phyloP scores from a whole-genome alignment of 495 filamentous ascomycete genomes.

The Cudoniella acicularis region DNA sequence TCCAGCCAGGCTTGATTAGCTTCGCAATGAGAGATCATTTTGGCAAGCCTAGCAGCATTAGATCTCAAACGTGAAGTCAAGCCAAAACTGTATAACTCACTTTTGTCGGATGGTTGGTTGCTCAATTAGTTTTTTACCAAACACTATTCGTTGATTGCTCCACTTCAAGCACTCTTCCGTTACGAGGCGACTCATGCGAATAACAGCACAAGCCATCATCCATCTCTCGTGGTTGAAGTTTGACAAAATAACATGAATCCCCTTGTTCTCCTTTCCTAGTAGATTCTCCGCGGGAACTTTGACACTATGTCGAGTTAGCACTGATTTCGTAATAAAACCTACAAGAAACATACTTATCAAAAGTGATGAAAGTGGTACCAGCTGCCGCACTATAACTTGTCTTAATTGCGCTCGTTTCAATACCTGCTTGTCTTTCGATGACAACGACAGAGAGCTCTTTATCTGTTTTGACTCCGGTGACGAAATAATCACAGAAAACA shows the following conservation, averaged over 20 bases:
- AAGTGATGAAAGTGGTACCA: slow-evolving; percentile 77
- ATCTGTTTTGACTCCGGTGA: slow-evolving; percentile 74
- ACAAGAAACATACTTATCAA: slow-evolving; percentile 42
- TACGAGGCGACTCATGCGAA: slow-evolving; percentile 61
- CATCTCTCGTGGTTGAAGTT: slow-evolving; percentile 84
- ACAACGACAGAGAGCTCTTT: slow-evolving; percentile 80
- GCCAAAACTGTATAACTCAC: slow-evolving; percentile 16
- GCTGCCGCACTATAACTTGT: slow-evolving; percentile 79
- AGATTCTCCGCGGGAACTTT: slow-evolving; percentile 79
- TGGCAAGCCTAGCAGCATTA: slow-evolving; percentile 51
- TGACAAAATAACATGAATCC: slow-evolving; percentile 81
- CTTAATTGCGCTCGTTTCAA: slow-evolving; percentile 79
- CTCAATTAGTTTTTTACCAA: slow-evolving; percentile 74
- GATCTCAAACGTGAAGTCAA: slow-evolving; percentile 5
- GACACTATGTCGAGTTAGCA: slow-evolving; percentile 49
- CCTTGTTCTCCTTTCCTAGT: slow-evolving; percentile 81
- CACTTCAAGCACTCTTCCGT: slow-evolving; percentile 88
- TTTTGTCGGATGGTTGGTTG: slow-evolving; percentile 87
- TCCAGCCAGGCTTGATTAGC: slow-evolving; percentile 85
- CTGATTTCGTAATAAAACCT: not conserved
- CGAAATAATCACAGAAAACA: slow-evolving; percentile 79
- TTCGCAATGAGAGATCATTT: slow-evolving; percentile 82
- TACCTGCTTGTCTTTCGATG: slow-evolving; percentile 64
- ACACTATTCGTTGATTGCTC: slow-evolving; percentile 86
- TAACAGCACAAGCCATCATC: slow-evolving; percentile 63